Conservation (phyloP, 176 grass and related monocot species). For the Panicum miliaceum region DNA sequence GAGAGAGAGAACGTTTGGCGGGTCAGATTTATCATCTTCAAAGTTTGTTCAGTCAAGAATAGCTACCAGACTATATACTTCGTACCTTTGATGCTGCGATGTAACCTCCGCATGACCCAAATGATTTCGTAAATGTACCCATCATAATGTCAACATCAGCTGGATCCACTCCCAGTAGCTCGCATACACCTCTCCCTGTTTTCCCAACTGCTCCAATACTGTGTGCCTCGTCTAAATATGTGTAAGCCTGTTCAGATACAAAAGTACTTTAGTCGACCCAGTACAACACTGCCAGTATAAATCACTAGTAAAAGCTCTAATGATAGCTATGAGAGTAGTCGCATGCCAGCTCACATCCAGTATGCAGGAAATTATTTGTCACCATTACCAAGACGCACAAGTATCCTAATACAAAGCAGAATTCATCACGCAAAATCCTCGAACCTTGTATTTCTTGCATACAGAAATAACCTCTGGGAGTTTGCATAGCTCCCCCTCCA, state of each 20-base stretch:
- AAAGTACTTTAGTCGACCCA: slow-evolving; percentile 33
- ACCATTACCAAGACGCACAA: slow-evolving; percentile 21
- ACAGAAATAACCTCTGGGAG: slow-evolving; percentile 88
- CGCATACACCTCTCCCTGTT: slow-evolving; percentile 83
- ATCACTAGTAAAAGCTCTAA: not conserved
- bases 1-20: not conserved
- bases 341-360: not conserved
- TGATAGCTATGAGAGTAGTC: slow-evolving; percentile 29
- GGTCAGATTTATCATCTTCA: slow-evolving; percentile 41
- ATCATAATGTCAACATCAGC: slow-evolving; percentile 95
- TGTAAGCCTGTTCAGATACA: slow-evolving; percentile 67
- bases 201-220: slow-evolving; percentile 95
- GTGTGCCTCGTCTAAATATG: slow-evolving; percentile 94
- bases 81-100: slow-evolving; percentile 88
- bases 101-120: slow-evolving; percentile 92
- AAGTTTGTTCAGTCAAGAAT: slow-evolving; percentile 26
- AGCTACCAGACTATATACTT: slow-evolving; percentile 18
- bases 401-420: slow-evolving; percentile 26
- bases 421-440: slow-evolving; percentile 19
- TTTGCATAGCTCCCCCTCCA: slow-evolving; percentile 95
- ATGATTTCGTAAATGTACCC: slow-evolving; percentile 98
- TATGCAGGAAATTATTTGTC: slow-evolving; percentile 11
- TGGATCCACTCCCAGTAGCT: slow-evolving; percentile 88
- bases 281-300: not conserved
- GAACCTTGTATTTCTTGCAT: slow-evolving; percentile 97